These are phyloP conservation scores for Pythium myriotylum DNA, from an alignment of 352 stramenopile species.

Conservation along the genomic window DNA sequence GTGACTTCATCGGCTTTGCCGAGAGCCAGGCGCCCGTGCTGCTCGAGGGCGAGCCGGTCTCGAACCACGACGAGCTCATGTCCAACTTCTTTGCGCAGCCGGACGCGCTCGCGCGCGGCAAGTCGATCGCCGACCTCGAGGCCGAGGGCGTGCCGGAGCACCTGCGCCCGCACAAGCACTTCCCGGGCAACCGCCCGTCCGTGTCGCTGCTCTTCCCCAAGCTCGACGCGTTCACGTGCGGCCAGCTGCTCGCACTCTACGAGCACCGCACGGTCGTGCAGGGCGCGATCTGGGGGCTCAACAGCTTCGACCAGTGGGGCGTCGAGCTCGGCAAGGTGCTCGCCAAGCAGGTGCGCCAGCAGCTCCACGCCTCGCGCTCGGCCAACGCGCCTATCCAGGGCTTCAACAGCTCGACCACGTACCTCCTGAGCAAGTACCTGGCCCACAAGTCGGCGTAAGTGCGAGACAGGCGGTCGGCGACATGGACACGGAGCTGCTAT, in stretches of 20 bases:
- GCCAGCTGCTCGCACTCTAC: slow-evolving; percentile 98
- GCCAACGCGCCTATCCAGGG: slow-evolving; percentile 82
- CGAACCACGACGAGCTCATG: slow-evolving; percentile 99
- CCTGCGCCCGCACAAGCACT: slow-evolving; percentile 95
- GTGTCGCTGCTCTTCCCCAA: slow-evolving; percentile 96
- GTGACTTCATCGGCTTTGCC: slow-evolving; percentile 99
- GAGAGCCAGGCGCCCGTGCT: slow-evolving; percentile 91
- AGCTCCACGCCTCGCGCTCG: slow-evolving; percentile 84
- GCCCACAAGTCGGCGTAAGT: slow-evolving; percentile 65
- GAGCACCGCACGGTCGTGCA: slow-evolving; percentile 97
- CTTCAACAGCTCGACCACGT: slow-evolving; percentile 94
- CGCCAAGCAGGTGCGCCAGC: slow-evolving; percentile 93
- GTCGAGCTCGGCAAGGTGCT: slow-evolving; percentile 99
- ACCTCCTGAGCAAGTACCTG: slow-evolving; percentile 93
- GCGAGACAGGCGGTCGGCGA: slow-evolving; percentile 2
- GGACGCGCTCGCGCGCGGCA: slow-evolving; percentile 96
- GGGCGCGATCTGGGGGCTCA: slow-evolving; percentile 98
- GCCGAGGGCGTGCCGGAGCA: slow-evolving; percentile 92
- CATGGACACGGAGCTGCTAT: too few species aligned
- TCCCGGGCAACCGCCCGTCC: slow-evolving; percentile 97
- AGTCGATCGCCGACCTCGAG: slow-evolving; percentile 94
- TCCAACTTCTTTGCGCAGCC: slow-evolving; percentile 99
- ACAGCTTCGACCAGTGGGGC: slow-evolving; percentile 99
- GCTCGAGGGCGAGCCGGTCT: slow-evolving; percentile 84
- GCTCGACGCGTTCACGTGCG: slow-evolving; percentile 94